Evolutionary conservation across 2,329 filamentous ascomycete genomes (phyloP), one percentile per base, ranked within the genome.

Genomic region (Fusarium foetens): DNA sequence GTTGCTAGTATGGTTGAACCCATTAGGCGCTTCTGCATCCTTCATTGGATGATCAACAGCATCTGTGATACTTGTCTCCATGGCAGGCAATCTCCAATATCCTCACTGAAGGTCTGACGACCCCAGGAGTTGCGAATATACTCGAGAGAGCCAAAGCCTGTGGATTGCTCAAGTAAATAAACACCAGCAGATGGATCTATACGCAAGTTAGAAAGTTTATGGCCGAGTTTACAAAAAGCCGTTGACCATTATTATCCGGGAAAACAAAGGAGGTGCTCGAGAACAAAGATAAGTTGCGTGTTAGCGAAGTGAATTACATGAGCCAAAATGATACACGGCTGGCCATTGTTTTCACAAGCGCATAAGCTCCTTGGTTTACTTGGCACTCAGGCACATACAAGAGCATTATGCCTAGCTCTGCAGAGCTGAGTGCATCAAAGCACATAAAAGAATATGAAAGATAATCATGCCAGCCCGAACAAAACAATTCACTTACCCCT

Each of bases 21-120:
- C 78, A 51, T 80, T 81, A 10, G 76, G 39, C 31, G 62, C 65
- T 58, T 78, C 80, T 23, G 77, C 84, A 73, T 85, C 84, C 49
- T 79, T 77, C 82, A 85, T 84, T 42, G 80, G 81, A 68, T 83
- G 81, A 52, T 86, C 84, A 46, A 83, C 83, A 51, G 79, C 78
- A 55, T 85, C 84, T 82, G 84, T 84, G 63, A 75, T 83, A 62
- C 46, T 58, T 49, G 41, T 27, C 45, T 73, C 63, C 71, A 73
- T 73, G 31, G 16, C 45, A 51, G 52, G 39, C 41, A 29, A 52
- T 39, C 49, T 25, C 21, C 25, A 43, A 21, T 52, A 36, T 64
- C 25, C 63, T 73, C 70, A 64, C 62, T 71, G 66, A 54, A 61
- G 70, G 70, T 55, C 70, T 57, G 41, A 43, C 42, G 70, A 70